Evolutionary conservation across 305 asterid species (phyloP).

Genomic region (Coffea humblotiana): DNA sequence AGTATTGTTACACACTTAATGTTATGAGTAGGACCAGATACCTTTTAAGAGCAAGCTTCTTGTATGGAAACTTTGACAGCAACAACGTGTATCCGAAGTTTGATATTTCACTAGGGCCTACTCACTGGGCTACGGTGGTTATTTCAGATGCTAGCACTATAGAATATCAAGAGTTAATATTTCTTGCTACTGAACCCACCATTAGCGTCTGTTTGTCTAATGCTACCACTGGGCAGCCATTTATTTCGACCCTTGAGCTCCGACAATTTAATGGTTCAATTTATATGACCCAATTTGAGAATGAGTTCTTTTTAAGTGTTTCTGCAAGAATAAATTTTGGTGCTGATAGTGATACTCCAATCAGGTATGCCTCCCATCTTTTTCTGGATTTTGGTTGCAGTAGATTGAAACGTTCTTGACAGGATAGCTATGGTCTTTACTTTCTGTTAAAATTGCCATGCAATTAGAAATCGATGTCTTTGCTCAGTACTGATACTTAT

Average conservation of each 20-base stretch:
- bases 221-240: slow-evolving; percentile 95
- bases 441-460: neutral
- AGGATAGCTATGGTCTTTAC: neutral
- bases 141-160: slow-evolving; percentile 79
- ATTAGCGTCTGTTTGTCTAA: slow-evolving; percentile 87
- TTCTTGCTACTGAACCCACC: slow-evolving; percentile 75
- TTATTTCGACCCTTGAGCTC: slow-evolving; percentile 95
- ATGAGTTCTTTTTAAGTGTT: slow-evolving; percentile 70
- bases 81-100: slow-evolving; percentile 90
- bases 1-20: slow-evolving; percentile 81
- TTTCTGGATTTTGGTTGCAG: neutral
- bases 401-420: neutral
- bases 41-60: slow-evolving; percentile 85
- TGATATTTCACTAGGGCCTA: slow-evolving; percentile 85
- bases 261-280: slow-evolving; percentile 88
- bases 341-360: slow-evolving; percentile 66
- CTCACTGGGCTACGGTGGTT: slow-evolving; percentile 87
- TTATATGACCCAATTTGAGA: slow-evolving; percentile 60
- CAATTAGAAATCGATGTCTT: neutral
- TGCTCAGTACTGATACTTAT: slow-evolving; percentile 3
- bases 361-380: slow-evolving; percentile 52
- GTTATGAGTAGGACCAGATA: slow-evolving; percentile 76
- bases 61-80: slow-evolving; percentile 81
- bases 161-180: slow-evolving; percentile 79
- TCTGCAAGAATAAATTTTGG: slow-evolving; percentile 98